A percentile compares a stretch with the other conserved stretches of the same genome.
Evolutionary conservation across 1,139 yeast species (phyloP).

Genomic region (Geotrichum armillariae): DNA sequence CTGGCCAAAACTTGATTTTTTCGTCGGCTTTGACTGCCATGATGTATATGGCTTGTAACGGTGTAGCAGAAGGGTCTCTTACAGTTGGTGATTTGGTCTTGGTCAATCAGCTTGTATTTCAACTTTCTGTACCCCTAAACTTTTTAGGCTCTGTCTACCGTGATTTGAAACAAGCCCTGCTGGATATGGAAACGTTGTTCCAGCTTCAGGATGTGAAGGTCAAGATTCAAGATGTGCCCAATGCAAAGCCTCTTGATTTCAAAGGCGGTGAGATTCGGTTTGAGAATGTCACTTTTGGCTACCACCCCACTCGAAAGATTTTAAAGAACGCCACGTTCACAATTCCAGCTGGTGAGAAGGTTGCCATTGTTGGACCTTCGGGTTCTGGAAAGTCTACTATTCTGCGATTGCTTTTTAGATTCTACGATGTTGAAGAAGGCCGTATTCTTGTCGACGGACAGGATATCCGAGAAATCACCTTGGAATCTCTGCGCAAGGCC

Average conservation of each 20-base stretch:
- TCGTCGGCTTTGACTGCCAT: slow-evolving; percentile 90
- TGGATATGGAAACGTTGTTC: slow-evolving; percentile 91
- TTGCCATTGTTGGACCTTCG: slow-evolving; percentile 93
- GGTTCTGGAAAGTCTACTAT: slow-evolving; percentile 96
- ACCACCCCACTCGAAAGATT: slow-evolving; percentile 85
- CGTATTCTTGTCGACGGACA: slow-evolving; percentile 85
- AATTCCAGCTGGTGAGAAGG: slow-evolving; percentile 88
- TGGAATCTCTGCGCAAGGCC: slow-evolving; percentile 69
- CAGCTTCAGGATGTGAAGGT: slow-evolving; percentile 76
- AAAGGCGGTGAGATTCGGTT: slow-evolving; percentile 72
- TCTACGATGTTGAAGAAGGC: slow-evolving; percentile 81
- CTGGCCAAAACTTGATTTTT: slow-evolving; percentile 91
- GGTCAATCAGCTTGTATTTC: slow-evolving; percentile 94
- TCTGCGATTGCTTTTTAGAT: slow-evolving; percentile 78
- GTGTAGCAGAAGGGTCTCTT: slow-evolving; percentile 76
- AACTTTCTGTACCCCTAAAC: slow-evolving; percentile 89
- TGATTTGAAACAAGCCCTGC: slow-evolving; percentile 85
- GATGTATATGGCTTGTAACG: slow-evolving; percentile 99
- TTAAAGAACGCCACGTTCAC: slow-evolving; percentile 76
- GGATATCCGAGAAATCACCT: slow-evolving; percentile 72
- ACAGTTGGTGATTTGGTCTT: slow-evolving; percentile 97
- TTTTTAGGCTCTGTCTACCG: slow-evolving; percentile 94
- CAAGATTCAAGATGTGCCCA: slow-evolving; percentile 57
- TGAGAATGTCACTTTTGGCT: slow-evolving; percentile 92
- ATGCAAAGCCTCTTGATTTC: slow-evolving; percentile 60